These are phyloP conservation scores for Butyriboletus loyo DNA, from an alignment of 768 basidiomycete genomes.

Conservation along the genomic window DNA sequence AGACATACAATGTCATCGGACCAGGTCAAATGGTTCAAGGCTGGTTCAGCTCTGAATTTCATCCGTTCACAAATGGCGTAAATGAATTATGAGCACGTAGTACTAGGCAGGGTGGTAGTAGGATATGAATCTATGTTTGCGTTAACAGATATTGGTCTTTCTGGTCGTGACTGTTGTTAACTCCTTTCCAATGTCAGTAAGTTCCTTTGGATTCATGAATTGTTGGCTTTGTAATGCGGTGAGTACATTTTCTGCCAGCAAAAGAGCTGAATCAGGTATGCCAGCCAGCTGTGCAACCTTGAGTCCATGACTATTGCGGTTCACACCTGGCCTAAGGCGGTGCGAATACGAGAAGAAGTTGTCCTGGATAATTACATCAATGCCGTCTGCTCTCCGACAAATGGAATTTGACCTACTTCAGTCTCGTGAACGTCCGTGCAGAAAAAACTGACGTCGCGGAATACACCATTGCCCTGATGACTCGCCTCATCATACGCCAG, in stretches of 20 bases:
- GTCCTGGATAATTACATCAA: conserved; percentile 43
- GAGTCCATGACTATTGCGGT: conserved; percentile 85
- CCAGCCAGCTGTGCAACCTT: conserved; percentile 89
- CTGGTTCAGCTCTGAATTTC: conserved; percentile 87
- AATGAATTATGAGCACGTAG: not conserved
- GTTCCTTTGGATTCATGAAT: conserved; percentile 25
- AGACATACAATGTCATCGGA: conserved; percentile 89
- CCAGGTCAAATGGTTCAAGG: conserved; percentile 86
- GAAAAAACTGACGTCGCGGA: conserved; percentile 73
- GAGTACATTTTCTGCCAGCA: conserved; percentile 58
- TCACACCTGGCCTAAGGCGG: conserved; percentile 76
- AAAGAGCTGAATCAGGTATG: conserved; percentile 62
- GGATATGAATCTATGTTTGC: not conserved
- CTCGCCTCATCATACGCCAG: conserved; percentile 53
- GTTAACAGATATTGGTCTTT: not conserved
- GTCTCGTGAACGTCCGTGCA: conserved; percentile 85
- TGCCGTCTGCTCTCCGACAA: not conserved
- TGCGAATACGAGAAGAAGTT: conserved; percentile 83
- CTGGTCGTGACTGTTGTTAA: conserved; percentile 16
- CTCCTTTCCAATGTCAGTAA: conserved; percentile 32
- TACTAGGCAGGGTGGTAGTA: not conserved
- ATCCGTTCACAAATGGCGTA: conserved; percentile 60
- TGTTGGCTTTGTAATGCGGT: conserved; percentile 33
- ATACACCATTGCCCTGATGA: conserved; percentile 43
- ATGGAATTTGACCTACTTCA: conserved; percentile 45